A percentile compares a stretch with the other conserved stretches of the same genome.
Evolutionary conservation across 2,329 filamentous ascomycete genomes (phyloP).

Genomic region (Spiromastix sp.): DNA sequence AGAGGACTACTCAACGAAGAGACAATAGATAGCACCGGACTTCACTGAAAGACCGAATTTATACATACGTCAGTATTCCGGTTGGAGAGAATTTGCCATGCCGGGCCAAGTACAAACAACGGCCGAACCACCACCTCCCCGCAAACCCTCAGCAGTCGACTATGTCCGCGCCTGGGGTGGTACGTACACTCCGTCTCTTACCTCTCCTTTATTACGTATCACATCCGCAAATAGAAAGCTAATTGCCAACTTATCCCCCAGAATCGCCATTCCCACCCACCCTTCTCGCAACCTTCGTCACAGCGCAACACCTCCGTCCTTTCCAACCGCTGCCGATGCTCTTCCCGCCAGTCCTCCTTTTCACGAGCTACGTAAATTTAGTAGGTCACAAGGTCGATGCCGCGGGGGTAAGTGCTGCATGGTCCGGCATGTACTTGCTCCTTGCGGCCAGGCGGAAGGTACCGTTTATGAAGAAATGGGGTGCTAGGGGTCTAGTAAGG

Average conservation of each 20-base stretch:
- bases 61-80: too few relatives aligned
- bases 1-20: too few relatives aligned
- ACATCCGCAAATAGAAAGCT: constrained; percentile 3
- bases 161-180: constrained; percentile 34
- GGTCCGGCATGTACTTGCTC: constrained; percentile 56
- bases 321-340: constrained; percentile 56
- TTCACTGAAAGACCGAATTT: too few relatives aligned
- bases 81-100: neutral
- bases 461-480: constrained; percentile 35
- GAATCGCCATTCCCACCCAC: constrained; percentile 56
- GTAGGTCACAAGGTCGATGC: constrained; percentile 52
- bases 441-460: constrained; percentile 49
- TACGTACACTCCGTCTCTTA: constrained; percentile 14
- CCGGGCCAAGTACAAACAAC: too few relatives aligned
- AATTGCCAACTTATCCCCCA: constrained; percentile 28
- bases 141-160: constrained; percentile 25
- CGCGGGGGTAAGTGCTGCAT: constrained; percentile 53
- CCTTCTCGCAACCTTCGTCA: constrained; percentile 54
- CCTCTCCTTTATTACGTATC: neutral
- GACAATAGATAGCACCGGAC: too few relatives aligned
- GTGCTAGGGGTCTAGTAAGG: constrained; percentile 34
- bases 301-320: constrained; percentile 56
- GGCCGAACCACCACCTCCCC: constrained; percentile 18
- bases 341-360: constrained; percentile 56
- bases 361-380: constrained; percentile 56